These are phyloP conservation scores for Erodium chrysanthum DNA, from an alignment of 441 rosid genomes.

Conservation along the genomic window DNA sequence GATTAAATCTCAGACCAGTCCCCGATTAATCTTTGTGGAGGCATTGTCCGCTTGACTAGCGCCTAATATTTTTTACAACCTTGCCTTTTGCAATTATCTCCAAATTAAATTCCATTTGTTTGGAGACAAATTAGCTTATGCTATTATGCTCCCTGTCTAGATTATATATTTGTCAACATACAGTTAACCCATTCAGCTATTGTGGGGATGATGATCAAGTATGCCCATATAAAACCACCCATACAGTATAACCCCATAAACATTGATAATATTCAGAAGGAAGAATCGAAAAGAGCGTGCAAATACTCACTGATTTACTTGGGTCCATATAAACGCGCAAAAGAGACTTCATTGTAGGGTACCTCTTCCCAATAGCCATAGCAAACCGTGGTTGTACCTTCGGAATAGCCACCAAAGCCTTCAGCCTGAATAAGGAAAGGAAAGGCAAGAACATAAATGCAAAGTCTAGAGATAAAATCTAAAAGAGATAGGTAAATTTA, in stretches of 20 bases:
- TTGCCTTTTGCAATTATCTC: too few species aligned
- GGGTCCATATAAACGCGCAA: slow-evolving; percentile 79
- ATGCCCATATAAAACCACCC: slow-evolving; percentile 1
- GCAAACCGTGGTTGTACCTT: slow-evolving; percentile 95
- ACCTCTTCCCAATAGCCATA: slow-evolving; percentile 72
- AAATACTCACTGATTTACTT: slow-evolving; percentile 51
- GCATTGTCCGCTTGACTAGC: too few species aligned
- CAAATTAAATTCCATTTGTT: neutral
- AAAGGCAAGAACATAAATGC: slow-evolving; percentile 8
- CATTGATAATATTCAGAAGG: neutral
- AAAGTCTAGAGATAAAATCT: neutral
- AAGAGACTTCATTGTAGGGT: slow-evolving; percentile 93
- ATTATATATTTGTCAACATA: neutral
- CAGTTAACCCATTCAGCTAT: slow-evolving; percentile 11
- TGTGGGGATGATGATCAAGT: neutral
- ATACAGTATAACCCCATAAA: too few species aligned
- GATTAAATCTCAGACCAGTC: too few species aligned
- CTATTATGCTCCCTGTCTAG: neutral
- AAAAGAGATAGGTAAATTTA: neutral
- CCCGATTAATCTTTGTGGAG: too few species aligned
- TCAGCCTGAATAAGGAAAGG: slow-evolving; percentile 46
- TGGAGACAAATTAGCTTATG: neutral
- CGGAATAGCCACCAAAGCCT: slow-evolving; percentile 80
- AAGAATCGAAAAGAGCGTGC: neutral
- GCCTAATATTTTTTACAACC: too few species aligned